Conservation (phyloP, 768 basidiomycete genomes). For the Holtermanniella nyarrowii region DNA sequence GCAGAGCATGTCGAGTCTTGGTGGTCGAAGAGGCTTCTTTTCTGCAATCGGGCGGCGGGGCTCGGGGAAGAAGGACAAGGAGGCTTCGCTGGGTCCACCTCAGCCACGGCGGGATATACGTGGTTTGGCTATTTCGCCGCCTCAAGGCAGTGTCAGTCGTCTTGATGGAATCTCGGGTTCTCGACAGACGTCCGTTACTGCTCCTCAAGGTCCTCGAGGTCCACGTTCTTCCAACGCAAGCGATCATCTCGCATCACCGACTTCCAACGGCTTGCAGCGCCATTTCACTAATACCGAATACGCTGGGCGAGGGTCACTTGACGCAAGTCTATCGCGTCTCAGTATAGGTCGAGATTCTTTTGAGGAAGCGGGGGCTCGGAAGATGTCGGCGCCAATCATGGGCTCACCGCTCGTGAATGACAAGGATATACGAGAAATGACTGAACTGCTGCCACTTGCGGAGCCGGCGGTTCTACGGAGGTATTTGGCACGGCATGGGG, state of each 20-base stretch:
- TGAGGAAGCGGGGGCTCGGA: neutral
- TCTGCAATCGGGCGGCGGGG: slow-evolving; percentile 15
- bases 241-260: neutral
- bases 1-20: slow-evolving; percentile 21
- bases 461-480: slow-evolving; percentile 17
- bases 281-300: neutral
- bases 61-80: slow-evolving; percentile 15
- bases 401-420: slow-evolving; percentile 7
- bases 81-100: slow-evolving; percentile 14
- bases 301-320: slow-evolving; percentile 16
- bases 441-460: slow-evolving; percentile 30
- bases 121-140: slow-evolving; percentile 17
- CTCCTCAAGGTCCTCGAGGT: neutral
- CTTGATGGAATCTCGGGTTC: neutral
- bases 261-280: neutral
- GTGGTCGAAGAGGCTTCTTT: slow-evolving; percentile 26
- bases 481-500: slow-evolving; percentile 27
- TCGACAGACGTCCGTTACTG: neutral
- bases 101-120: slow-evolving; percentile 20
- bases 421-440: slow-evolving; percentile 26
- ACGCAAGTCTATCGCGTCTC: slow-evolving; percentile 14
- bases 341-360: slow-evolving; percentile 3
- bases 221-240: neutral
- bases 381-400: slow-evolving; percentile 1
- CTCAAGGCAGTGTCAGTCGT: neutral